Evolutionary conservation across 768 basidiomycete species (phyloP).

Genomic region (Lanmaoa pseudosensibilis): DNA sequence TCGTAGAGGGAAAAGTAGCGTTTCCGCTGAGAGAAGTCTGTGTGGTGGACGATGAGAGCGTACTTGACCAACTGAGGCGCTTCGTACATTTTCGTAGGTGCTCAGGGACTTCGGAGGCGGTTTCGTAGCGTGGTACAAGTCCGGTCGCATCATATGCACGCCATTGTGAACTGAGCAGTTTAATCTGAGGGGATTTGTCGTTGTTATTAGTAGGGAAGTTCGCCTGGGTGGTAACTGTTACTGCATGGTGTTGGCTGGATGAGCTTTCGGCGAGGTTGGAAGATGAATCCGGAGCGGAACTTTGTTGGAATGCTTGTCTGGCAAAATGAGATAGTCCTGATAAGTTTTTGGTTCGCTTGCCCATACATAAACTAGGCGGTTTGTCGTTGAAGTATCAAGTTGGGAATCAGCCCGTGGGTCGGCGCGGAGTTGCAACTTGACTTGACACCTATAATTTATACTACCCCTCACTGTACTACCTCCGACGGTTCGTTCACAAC

Average conservation of each 20-base stretch:
- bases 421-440: too few relatives aligned
- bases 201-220: neutral
- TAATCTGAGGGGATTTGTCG: slow-evolving; percentile 25
- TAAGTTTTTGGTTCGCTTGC: slow-evolving; percentile 42
- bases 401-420: neutral
- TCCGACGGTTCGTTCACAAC: neutral
- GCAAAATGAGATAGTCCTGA: slow-evolving; percentile 47
- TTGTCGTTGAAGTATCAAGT: neutral
- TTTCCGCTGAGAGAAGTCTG: slow-evolving; percentile 85
- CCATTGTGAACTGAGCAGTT: slow-evolving; percentile 29
- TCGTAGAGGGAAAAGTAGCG: slow-evolving; percentile 81
- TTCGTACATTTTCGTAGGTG: slow-evolving; percentile 77
- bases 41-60: slow-evolving; percentile 1
- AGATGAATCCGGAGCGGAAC: neutral
- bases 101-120: slow-evolving; percentile 66
- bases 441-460: too few relatives aligned
- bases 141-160: slow-evolving; percentile 66
- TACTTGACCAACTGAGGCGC: neutral
- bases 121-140: slow-evolving; percentile 69
- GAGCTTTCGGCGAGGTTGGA: slow-evolving; percentile 2
- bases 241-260: neutral
- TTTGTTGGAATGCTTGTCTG: slow-evolving; percentile 37
- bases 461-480: neutral
- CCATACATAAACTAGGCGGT: slow-evolving; percentile 24
- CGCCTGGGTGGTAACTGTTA: neutral